A percentile compares a stretch with the other conserved stretches of the same genome.
Conservation (phyloP, 768 basidiomycete genomes). For the Pleurotus giganteus region DNA sequence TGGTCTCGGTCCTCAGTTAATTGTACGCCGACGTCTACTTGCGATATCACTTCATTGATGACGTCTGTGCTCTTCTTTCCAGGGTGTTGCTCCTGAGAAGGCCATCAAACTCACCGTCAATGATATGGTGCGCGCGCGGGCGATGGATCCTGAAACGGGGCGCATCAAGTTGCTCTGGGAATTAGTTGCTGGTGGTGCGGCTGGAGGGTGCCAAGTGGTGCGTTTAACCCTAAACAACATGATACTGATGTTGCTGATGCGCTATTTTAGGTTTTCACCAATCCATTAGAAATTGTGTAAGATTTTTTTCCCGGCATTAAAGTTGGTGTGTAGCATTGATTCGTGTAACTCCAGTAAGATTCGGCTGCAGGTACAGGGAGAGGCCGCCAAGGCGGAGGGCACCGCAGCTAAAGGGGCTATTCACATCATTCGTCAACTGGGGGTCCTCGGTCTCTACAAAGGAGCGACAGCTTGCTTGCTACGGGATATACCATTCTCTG, state of each 20-base stretch:
- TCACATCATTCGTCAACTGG: conserved; percentile 91
- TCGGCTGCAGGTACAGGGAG: conserved; percentile 92
- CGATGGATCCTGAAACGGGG: conserved; percentile 94
- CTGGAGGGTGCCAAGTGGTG: conserved; percentile 98
- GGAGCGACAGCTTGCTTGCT: conserved; percentile 92
- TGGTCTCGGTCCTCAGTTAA: conserved; percentile 90
- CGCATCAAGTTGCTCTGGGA: conserved; percentile 93
- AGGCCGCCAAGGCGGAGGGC: conserved; percentile 86
- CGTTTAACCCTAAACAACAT: conserved; percentile 29
- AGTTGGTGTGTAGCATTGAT: conserved; percentile 10
- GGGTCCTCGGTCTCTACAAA: conserved; percentile 89
- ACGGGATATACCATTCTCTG: conserved; percentile 96
- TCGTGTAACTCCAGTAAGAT: conserved; percentile 63
- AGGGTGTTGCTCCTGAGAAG: conserved; percentile 97
- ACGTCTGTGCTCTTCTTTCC: conserved; percentile 4
- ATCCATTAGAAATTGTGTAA: conserved; percentile 95
- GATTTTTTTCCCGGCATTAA: conserved; percentile 20
- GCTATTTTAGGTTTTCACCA: conserved; percentile 81
- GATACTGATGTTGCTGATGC: conserved; percentile 8
- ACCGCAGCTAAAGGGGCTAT: conserved; percentile 79
- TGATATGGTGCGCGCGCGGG: conserved; percentile 79
- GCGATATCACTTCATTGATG: background rate
- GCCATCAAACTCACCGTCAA: conserved; percentile 98
- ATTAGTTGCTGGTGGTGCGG: conserved; percentile 84
- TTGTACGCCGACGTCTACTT: conserved; percentile 47